Base-by-base conservation (phyloP, 2,329 filamentous ascomycete species). In the Fusarium euwallaceae region DNA sequence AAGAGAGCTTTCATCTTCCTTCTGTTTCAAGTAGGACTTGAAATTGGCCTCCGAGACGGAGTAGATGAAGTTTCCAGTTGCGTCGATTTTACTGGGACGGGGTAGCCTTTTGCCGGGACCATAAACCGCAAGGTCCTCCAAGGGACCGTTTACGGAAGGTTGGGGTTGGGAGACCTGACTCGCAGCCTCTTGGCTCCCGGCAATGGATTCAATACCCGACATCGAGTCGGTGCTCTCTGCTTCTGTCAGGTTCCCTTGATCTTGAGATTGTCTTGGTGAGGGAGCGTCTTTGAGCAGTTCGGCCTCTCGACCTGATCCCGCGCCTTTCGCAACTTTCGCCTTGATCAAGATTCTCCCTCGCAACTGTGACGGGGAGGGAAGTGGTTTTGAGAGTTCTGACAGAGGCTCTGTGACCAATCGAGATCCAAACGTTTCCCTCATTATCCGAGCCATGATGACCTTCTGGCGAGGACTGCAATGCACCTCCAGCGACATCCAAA, bases 401-500 rank as follows among this genome's bases (percentile, higher is more conserved):
- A 74, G 5, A n/a, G 61, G 71, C 4, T 74, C 51, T 0, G 43
- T 61, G 0, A 72, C 22, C 16, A 74, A 8, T 0, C 8, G 39
- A 0, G 58, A 22, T 2, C 39, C 61, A 1, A 74, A 74, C 4
- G 39, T 34, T 2, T 74, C 60, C 17, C 55, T 12, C 71, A 74
- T 74, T 2, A 55, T 62, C 6, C 24, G 51, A 8, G 68, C 68
- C 71, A 74, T 74, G 0, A 37, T n/a, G 2, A 37, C 34, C 9
- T 66, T 61, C 1, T 74, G 71, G 0, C n/a, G 2, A 0, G 53
- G 24, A 5, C 12, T 63, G 0, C 72, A 74, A 27, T 74, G 72
- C 0, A 74, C 71, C 11, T 74, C 72, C 0, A 74, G 5, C 0
- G 72, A 74, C 2, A 74, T 9, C 68, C 72, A 74, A 4, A 72